Evolutionary conservation across 768 basidiomycete genomes (phyloP).

Genomic region (Leccinum olivaceopallidum): DNA sequence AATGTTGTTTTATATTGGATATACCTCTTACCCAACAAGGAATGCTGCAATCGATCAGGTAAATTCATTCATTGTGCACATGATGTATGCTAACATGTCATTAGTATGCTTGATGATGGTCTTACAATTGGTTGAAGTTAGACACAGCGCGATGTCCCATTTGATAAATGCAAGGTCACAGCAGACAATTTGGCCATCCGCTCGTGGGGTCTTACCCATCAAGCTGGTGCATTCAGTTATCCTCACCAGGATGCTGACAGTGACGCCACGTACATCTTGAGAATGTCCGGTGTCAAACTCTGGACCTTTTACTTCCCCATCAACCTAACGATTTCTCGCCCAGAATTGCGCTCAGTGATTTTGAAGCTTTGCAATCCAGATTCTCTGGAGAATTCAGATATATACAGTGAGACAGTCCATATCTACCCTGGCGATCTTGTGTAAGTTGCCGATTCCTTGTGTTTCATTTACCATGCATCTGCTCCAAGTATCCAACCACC

Average conservation of each 20-base stretch:
- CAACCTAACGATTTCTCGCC: not conserved
- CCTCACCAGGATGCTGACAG: constrained; percentile 16
- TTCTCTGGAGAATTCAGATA: not conserved
- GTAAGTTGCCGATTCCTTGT: not conserved
- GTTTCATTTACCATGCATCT: not conserved
- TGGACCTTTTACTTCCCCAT: constrained; percentile 1
- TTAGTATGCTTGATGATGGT: constrained; percentile 7
- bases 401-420: not conserved
- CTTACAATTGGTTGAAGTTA: constrained; percentile 6
- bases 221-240: not conserved
- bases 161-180: not conserved
- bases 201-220: not conserved
- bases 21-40: not conserved
- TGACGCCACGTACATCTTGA: not conserved
- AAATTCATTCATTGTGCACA: no score
- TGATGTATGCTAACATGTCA: not conserved
- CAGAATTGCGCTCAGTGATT: not conserved
- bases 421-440: not conserved
- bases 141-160: not conserved
- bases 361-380: not conserved
- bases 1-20: not conserved
- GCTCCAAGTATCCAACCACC: constrained; percentile 1
- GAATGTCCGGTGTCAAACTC: constrained; percentile 5
- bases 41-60: not conserved
- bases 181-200: not conserved